phyloP scores from a whole-genome alignment of 148 eudicot species.

The Pouteria glomerata region DNA sequence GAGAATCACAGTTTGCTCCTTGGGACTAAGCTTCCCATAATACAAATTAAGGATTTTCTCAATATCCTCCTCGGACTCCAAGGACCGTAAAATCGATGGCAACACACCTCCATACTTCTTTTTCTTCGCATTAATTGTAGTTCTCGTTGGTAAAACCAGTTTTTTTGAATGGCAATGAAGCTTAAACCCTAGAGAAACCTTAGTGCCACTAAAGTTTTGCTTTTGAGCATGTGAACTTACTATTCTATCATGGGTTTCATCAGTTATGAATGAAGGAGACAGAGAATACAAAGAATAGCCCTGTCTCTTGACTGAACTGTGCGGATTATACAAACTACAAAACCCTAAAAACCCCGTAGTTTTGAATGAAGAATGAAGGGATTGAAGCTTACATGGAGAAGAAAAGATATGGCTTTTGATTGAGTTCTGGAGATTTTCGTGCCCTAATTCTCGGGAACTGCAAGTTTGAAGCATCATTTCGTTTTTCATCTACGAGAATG shows the following conservation, averaged over 20 bases:
- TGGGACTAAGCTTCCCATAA: constrained; percentile 54
- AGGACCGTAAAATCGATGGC: constrained; percentile 51
- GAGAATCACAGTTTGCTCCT: constrained; percentile 69
- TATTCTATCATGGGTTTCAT: constrained; percentile 10
- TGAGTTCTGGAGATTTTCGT: constrained; percentile 21
- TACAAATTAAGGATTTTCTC: constrained; percentile 48
- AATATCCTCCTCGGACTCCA: constrained; percentile 48
- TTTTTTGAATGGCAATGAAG: constrained; percentile 32
- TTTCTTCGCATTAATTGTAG: constrained; percentile 29
- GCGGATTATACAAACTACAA: constrained; percentile 13
- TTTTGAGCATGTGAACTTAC: constrained; percentile 14
- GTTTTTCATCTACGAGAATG: not conserved
- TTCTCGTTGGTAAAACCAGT: constrained; percentile 26
- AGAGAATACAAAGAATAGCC: not conserved
- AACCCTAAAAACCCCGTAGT: constrained; percentile 35
- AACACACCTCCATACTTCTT: constrained; percentile 56
- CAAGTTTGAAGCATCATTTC: constrained; percentile 33
- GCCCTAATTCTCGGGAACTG: constrained; percentile 31
- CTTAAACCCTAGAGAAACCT: constrained; percentile 59
- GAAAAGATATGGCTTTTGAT: constrained; percentile 5
- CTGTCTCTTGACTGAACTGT: not conserved
- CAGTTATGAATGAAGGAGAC: constrained; percentile 1
- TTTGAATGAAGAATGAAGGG: constrained; percentile 27
- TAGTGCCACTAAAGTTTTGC: constrained; percentile 22
- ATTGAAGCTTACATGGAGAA: constrained; percentile 54